A percentile compares a stretch with the other conserved stretches of the same genome.
Conservation (phyloP, 2,329 filamentous ascomycete species). For the Hansfordia pulvinata region DNA sequence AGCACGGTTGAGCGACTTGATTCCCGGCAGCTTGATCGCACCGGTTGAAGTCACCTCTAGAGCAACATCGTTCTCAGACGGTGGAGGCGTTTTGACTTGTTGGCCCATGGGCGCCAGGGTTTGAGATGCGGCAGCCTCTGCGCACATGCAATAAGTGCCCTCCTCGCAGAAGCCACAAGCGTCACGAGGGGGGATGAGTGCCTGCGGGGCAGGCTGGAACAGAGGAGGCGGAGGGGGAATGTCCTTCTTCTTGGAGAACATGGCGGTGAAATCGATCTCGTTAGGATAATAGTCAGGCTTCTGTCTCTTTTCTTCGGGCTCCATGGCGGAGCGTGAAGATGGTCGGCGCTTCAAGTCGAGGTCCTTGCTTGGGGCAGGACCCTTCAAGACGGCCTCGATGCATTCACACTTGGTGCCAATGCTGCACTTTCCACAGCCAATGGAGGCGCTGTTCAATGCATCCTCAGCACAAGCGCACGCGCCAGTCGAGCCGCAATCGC, state of each 20-base stretch:
- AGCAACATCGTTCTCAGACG: slow-evolving; percentile 46
- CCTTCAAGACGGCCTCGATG: slow-evolving; percentile 30
- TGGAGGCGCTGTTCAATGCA: slow-evolving; percentile 34
- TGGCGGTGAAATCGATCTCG: slow-evolving; percentile 63
- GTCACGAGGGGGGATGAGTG: slow-evolving; percentile 39
- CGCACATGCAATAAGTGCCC: slow-evolving; percentile 71
- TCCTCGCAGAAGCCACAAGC: slow-evolving; percentile 74
- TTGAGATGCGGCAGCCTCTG: slow-evolving; percentile 35
- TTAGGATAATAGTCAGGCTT: slow-evolving; percentile 34
- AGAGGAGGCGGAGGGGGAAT: slow-evolving; percentile 15
- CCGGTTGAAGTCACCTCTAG: slow-evolving; percentile 47
- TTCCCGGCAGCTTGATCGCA: slow-evolving; percentile 43
- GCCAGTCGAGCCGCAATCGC: slow-evolving; percentile 37
- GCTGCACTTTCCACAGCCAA: slow-evolving; percentile 54
- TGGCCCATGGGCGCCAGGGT: slow-evolving; percentile 25
- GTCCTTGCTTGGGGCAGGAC: slow-evolving; percentile 14
- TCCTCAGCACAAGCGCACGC: slow-evolving; percentile 46
- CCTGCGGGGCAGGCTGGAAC: slow-evolving; percentile 16
- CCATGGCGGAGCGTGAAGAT: slow-evolving; percentile 26
- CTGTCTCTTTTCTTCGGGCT: slow-evolving; percentile 40
- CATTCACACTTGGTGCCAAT: slow-evolving; percentile 50
- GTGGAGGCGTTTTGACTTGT: slow-evolving; percentile 42
- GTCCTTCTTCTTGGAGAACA: slow-evolving; percentile 38
- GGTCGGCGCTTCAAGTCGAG: slow-evolving; percentile 34
- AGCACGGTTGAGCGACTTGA: slow-evolving; percentile 17